Evolutionary conservation across 306 rosid species (phyloP).

Genomic region (Prosopis cineraria): DNA sequence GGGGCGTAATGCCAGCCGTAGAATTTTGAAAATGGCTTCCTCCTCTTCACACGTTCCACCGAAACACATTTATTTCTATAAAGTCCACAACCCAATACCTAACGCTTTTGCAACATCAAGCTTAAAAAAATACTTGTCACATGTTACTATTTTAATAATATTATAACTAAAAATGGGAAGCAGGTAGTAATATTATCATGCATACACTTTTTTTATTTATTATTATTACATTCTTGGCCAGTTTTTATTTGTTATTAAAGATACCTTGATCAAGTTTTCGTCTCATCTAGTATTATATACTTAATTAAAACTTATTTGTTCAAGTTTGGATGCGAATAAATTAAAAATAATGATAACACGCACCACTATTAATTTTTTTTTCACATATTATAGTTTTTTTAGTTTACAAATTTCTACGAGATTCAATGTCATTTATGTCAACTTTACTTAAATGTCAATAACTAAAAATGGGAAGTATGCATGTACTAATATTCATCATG

Average conservation of each 20-base stretch:
- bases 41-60: constrained; percentile 20
- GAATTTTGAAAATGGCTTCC: constrained; percentile 41
- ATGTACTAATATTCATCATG: too few relatives aligned
- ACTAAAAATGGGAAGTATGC: too few relatives aligned
- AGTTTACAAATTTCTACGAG: background rate
- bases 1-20: constrained; percentile 63
- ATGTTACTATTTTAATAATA: background rate
- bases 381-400: background rate
- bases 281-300: background rate
- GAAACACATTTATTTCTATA: constrained; percentile 16
- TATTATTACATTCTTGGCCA: too few relatives aligned
- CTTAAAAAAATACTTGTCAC: background rate
- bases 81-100: constrained; percentile 18
- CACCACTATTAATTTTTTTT: background rate
- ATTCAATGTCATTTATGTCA: background rate
- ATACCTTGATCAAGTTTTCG: background rate
- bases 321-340: background rate
- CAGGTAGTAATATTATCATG: background rate
- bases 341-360: background rate
- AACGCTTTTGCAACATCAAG: constrained; percentile 21
- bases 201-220: background rate
- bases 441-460: background rate
- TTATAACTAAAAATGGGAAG: background rate
- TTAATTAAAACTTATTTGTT: background rate
- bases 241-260: too few relatives aligned